These are phyloP conservation scores for Brassica cretica DNA, from an alignment of 345 rosid species.

Conservation along the genomic window DNA sequence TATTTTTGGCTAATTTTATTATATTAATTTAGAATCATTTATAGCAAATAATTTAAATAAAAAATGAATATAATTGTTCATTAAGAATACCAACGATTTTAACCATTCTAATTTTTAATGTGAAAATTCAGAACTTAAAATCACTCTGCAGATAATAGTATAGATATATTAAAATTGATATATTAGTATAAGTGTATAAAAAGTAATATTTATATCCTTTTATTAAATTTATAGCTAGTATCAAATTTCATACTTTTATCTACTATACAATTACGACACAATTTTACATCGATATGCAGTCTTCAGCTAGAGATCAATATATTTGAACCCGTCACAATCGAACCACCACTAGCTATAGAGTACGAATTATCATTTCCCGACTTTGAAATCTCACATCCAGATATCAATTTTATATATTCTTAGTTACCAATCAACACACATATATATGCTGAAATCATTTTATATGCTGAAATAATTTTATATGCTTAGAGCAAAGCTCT, in stretches of 20 bases:
- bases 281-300: background rate
- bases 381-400: background rate
- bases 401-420: background rate
- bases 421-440: background rate
- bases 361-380: background rate
- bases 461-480: background rate
- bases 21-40: too few relatives aligned
- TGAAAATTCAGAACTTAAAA: too few relatives aligned
- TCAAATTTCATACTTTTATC: background rate
- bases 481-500: conserved; percentile 1
- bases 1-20: background rate
- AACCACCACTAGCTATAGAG: background rate
- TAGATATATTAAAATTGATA: background rate
- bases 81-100: too few relatives aligned
- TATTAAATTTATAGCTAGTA: background rate
- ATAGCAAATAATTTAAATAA: too few relatives aligned
- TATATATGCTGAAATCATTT: background rate
- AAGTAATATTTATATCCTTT: background rate
- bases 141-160: too few relatives aligned
- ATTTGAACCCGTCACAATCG: background rate
- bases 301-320: background rate
- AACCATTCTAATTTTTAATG: too few relatives aligned
- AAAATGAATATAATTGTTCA: too few relatives aligned
- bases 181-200: background rate
- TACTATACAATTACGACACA: background rate